Percentiles rank a stretch among this genome's conserved stretches.
phyloP scores from a whole-genome alignment of 2,329 filamentous ascomycete genomes.

The Pseudogymnoascus sp. region DNA sequence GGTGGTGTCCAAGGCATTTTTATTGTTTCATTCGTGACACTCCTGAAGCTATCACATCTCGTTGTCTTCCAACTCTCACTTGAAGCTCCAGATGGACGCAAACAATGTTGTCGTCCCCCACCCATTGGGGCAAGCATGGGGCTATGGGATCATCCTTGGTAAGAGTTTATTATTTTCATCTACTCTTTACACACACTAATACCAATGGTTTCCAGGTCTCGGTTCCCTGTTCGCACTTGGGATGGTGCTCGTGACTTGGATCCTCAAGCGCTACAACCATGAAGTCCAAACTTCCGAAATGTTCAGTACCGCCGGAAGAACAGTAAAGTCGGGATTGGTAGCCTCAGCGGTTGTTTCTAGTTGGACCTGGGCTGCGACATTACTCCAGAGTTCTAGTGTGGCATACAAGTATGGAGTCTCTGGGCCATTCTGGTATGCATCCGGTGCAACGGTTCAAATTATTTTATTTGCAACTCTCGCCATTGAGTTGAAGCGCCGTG shows the following conservation, averaged over 20 bases:
- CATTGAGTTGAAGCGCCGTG: slow-evolving; percentile 79
- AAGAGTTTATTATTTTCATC: slow-evolving; percentile 19
- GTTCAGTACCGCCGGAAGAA: slow-evolving; percentile 82
- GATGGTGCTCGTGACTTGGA: slow-evolving; percentile 44
- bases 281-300: slow-evolving; percentile 87
- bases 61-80: background rate
- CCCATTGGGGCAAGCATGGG: slow-evolving; percentile 38
- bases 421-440: slow-evolving; percentile 59
- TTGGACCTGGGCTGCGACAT: slow-evolving; percentile 87
- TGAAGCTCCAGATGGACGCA: slow-evolving; percentile 4
- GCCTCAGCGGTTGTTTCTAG: slow-evolving; percentile 84
- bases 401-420: slow-evolving; percentile 70
- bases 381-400: slow-evolving; percentile 72
- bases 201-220: slow-evolving; percentile 24
- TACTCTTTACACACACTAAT: background rate
- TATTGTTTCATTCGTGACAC: background rate
- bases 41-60: background rate
- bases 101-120: slow-evolving; percentile 10
- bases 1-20: background rate
- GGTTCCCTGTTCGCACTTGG: slow-evolving; percentile 55
- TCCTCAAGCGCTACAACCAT: slow-evolving; percentile 49
- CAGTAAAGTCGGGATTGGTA: slow-evolving; percentile 81
- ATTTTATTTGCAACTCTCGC: slow-evolving; percentile 83
- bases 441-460: slow-evolving; percentile 76
- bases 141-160: slow-evolving; percentile 55